These are phyloP conservation scores for Ballota nigra DNA, from an alignment of 257 asterid species.

Conservation along the genomic window DNA sequence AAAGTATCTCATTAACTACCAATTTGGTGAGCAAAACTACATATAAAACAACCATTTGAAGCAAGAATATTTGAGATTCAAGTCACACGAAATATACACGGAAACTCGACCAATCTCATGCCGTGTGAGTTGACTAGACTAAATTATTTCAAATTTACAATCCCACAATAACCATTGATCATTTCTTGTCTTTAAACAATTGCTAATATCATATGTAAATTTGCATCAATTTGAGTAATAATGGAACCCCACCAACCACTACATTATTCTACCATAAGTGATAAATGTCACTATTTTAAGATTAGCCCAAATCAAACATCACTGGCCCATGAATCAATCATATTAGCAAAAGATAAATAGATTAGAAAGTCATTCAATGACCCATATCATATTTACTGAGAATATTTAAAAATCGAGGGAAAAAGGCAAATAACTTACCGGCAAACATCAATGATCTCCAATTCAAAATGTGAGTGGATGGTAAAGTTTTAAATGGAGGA, in stretches of 20 bases:
- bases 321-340: conserved; percentile 1
- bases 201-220: background rate
- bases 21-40: background rate
- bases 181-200: background rate
- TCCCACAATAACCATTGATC: no score
- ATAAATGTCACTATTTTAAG: background rate
- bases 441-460: background rate
- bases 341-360: background rate
- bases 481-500: background rate
- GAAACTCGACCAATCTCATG: background rate
- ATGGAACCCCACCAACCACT: conserved; percentile 9
- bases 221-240: background rate
- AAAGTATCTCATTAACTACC: background rate
- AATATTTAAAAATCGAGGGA: background rate
- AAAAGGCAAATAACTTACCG: background rate
- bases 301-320: background rate
- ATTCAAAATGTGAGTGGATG: background rate
- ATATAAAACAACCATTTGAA: background rate
- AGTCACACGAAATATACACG: background rate
- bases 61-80: background rate
- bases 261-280: background rate
- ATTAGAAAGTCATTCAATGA: background rate
- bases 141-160: background rate
- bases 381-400: background rate
- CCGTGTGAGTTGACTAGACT: background rate